A percentile compares a stretch with the other conserved stretches of the same genome.
Conservation (phyloP, 345 rosid genomes). For the Arabidopsis arenosa region DNA sequence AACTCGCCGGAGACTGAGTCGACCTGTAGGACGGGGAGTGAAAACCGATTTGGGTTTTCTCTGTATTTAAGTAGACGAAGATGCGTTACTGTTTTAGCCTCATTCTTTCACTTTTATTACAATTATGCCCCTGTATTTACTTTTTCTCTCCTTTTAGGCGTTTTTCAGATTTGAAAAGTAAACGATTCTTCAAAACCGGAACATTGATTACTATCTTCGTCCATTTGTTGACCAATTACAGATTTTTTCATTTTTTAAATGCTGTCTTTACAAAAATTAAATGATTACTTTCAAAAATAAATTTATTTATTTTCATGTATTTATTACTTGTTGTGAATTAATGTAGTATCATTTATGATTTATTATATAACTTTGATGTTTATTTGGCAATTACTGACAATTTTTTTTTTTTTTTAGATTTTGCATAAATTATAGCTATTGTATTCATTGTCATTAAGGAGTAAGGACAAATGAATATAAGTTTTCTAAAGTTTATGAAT, state of each 20-base stretch:
- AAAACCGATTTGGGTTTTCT: constrained; percentile 13
- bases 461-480: background rate
- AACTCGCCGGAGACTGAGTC: constrained; percentile 43
- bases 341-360: no score
- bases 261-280: background rate
- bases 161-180: constrained; percentile 13
- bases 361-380: no score
- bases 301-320: background rate
- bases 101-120: background rate
- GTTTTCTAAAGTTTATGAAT: background rate
- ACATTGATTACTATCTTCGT: background rate
- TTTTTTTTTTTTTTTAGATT: background rate
- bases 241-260: background rate
- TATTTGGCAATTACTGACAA: no score
- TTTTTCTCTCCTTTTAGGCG: background rate
- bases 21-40: constrained; percentile 34
- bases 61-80: constrained; percentile 20
- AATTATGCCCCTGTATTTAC: background rate
- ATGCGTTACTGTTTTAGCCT: background rate
- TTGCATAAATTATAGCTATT: background rate
- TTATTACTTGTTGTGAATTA: background rate
- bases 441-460: constrained; percentile 26
- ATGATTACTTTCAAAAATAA: no score
- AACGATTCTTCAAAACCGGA: background rate
- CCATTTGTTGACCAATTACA: constrained; percentile 1